phyloP scores from a whole-genome alignment of 2,329 filamentous ascomycete species.

The Scleromitrula shiraiana region DNA sequence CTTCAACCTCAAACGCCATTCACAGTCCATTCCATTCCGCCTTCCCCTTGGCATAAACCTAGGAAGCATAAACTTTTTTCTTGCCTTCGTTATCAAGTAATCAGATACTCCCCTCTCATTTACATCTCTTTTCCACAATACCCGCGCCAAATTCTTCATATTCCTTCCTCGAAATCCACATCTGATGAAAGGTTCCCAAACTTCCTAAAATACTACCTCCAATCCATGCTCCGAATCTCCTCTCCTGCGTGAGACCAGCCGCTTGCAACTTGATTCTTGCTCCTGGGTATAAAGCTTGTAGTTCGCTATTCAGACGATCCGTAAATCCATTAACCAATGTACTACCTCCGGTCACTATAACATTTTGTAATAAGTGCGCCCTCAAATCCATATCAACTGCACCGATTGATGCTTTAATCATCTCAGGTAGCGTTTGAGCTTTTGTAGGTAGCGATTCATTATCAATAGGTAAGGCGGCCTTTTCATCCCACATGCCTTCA shows the following conservation, averaged over 20 bases:
- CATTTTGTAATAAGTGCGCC: slow-evolving; percentile 73
- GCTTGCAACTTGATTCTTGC: slow-evolving; percentile 84
- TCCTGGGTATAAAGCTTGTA: slow-evolving; percentile 73
- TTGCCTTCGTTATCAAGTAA: background rate
- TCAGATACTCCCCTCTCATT: slow-evolving; percentile 42
- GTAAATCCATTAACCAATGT: slow-evolving; percentile 86
- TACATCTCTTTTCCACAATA: slow-evolving; percentile 95
- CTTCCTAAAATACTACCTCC: slow-evolving; percentile 93
- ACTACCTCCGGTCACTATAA: slow-evolving; percentile 85
- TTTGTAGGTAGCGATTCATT: slow-evolving; percentile 46
- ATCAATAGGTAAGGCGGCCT: slow-evolving; percentile 52
- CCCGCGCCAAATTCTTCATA: slow-evolving; percentile 89
- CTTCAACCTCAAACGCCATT: slow-evolving; percentile 8
- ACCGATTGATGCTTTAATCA: slow-evolving; percentile 69
- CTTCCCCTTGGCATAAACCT: background rate
- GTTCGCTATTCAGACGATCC: slow-evolving; percentile 79
- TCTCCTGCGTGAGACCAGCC: slow-evolving; percentile 75
- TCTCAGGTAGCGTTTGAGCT: slow-evolving; percentile 72
- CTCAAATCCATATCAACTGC: slow-evolving; percentile 85
- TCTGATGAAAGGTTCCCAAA: slow-evolving; percentile 95
- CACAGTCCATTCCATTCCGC: background rate
- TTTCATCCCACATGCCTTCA: slow-evolving; percentile 87
- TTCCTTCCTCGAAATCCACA: slow-evolving; percentile 98
- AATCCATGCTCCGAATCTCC: slow-evolving; percentile 91
- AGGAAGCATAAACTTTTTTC: slow-evolving; percentile 10